phyloP scores from a whole-genome alignment of 176 grass and related monocot genomes.

The Themeda triandra region DNA sequence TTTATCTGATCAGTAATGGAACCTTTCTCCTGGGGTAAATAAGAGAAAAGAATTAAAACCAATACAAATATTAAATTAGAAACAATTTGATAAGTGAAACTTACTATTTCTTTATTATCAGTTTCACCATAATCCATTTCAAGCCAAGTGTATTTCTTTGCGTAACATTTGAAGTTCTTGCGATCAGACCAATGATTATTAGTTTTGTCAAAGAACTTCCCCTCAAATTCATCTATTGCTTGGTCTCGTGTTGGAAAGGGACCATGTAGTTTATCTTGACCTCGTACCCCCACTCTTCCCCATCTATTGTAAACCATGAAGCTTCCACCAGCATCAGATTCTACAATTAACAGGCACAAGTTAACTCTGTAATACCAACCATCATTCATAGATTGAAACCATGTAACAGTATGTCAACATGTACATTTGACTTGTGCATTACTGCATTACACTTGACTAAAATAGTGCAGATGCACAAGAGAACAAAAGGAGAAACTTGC shows the following conservation, averaged over 20 bases:
- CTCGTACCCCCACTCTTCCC: constrained; percentile 85
- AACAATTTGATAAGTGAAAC: constrained; percentile 34
- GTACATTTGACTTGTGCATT: neutral
- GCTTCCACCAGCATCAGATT: constrained; percentile 70
- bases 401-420: neutral
- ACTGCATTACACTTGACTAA: neutral
- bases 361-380: constrained; percentile 5
- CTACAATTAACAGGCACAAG: constrained; percentile 40
- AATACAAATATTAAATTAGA: constrained; percentile 12
- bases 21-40: constrained; percentile 33
- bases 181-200: constrained; percentile 68
- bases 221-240: constrained; percentile 66
- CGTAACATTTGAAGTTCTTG: constrained; percentile 55
- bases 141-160: constrained; percentile 76
- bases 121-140: constrained; percentile 88
- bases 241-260: constrained; percentile 51
- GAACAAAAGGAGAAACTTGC: neutral
- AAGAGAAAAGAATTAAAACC: constrained; percentile 23
- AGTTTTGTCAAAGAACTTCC: constrained; percentile 78
- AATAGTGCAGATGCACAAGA: neutral
- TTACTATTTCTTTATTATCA: constrained; percentile 67
- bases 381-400: neutral
- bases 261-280: constrained; percentile 75
- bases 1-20: constrained; percentile 49
- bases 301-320: constrained; percentile 96